Evolutionary conservation across 495 filamentous ascomycete genomes (phyloP).

Genomic region (Aspergillus coremiiformis): DNA sequence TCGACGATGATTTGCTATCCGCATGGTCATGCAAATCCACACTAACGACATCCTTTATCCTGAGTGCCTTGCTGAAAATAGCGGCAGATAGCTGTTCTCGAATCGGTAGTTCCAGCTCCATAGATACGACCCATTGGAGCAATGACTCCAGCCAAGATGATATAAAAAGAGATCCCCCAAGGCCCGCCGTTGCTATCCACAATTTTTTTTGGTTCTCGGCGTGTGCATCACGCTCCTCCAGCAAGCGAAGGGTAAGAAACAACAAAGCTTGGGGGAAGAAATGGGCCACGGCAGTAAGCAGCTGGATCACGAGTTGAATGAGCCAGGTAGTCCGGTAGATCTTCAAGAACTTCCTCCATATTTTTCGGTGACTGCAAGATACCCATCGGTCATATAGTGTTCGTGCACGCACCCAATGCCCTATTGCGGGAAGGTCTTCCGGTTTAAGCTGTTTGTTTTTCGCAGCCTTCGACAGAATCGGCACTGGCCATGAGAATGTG

Average conservation of each 20-base stretch:
- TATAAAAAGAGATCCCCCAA: conserved; percentile 6
- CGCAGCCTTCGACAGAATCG: conserved; percentile 43
- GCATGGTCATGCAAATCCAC: neutral
- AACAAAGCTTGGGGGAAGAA: conserved; percentile 9
- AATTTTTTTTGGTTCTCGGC: conserved; percentile 4
- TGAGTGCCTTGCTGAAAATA: conserved; percentile 7
- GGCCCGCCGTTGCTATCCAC: conserved; percentile 5
- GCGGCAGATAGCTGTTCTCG: conserved; percentile 14
- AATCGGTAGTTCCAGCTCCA: conserved; percentile 10
- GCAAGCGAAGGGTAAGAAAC: conserved; percentile 5
- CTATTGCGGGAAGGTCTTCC: conserved; percentile 41
- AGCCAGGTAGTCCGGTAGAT: conserved; percentile 7
- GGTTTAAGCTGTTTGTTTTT: conserved; percentile 49
- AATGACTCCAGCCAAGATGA: conserved; percentile 10
- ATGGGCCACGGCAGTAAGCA: neutral
- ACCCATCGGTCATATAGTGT: conserved; percentile 1
- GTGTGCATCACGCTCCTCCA: conserved; percentile 11
- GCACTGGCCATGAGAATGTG: conserved; percentile 50
- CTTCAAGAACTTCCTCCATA: conserved; percentile 7
- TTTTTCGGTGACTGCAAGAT: neutral
- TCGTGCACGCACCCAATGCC: conserved; percentile 2
- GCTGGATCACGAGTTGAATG: conserved; percentile 5
- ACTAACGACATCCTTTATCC: conserved; percentile 5
- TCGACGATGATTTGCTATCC: neutral
- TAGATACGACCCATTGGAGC: conserved; percentile 6